Base-by-base conservation (phyloP, 2,329 filamentous ascomycete genomes). In the Fusarium beomiforme region DNA sequence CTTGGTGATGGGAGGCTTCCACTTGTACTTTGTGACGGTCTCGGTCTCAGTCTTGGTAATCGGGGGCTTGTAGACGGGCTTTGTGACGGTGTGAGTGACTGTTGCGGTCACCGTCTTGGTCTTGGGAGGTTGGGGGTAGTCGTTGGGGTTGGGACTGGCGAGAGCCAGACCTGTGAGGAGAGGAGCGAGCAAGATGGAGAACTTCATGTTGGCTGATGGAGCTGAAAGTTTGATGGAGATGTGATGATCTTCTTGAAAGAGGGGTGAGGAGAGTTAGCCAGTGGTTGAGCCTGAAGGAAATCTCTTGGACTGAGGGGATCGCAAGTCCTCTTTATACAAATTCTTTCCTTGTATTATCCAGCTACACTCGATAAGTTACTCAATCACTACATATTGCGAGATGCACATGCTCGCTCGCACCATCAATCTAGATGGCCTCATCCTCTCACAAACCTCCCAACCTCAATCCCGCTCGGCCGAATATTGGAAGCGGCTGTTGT, bases 131-230 rank as follows among this genome's bases (percentile, higher is more conserved):
- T 54, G 43, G 16, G 58, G 49, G 6, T 70, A 23, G 42, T 67
- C 66, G 19, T 36, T 54, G 3, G 67, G 67, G 26, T 61, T 64
- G 3, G 68, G 68, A 8, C 33, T 64, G 37, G 67, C 68, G 7
- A 70, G 34, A 36, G 42, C 68, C 43, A 70, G 41, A 16, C 59
- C 23, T 17, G 67, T 44, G 21, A 70, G 60, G n/a, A 69, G 17
- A 11, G 67, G 53, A 7, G 67, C 47, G 24, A 70, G 43, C 13
- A 70, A 14, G 46, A 63, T 29, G 26, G 60, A 64, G 16, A 70
- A 67, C 63, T 70, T 70, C 68, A 70, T 70, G 34, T 43, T 71
- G 37, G 29, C 21, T 42, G 43, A 24, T 70, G 67, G 17, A 70
- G 63, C 53, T n/a, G 46, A 66, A 42, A 14, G 53, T 51, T 0